These are phyloP conservation scores for Wickerhamiella sergipiensis DNA, from an alignment of 805 yeast species.

Conservation along the genomic window DNA sequence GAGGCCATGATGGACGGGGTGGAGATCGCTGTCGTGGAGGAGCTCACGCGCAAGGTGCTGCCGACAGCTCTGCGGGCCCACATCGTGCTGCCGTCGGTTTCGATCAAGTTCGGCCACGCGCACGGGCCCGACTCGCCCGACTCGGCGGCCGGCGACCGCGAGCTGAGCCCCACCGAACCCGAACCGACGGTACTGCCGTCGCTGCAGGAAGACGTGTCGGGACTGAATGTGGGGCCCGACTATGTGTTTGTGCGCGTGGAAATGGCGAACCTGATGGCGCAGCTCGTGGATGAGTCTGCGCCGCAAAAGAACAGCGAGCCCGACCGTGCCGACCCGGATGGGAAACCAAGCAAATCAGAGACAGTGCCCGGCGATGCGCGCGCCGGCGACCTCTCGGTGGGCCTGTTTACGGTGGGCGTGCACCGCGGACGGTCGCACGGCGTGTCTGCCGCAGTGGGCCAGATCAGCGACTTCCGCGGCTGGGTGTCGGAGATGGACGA, in stretches of 20 bases:
- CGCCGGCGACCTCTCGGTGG: neutral
- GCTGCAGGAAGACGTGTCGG: conserved; percentile 35
- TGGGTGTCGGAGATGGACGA: neutral
- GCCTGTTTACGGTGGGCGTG: neutral
- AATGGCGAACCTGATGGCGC: neutral
- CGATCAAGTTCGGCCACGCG: conserved; percentile 26
- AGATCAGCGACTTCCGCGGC: neutral
- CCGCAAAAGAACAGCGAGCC: no score
- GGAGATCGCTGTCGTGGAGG: conserved; percentile 43
- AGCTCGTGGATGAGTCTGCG: neutral
- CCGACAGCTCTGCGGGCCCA: conserved; percentile 3
- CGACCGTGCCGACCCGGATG: no score
- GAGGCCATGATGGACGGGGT: conserved; percentile 46
- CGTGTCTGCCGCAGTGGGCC: neutral
- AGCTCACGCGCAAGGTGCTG: conserved; percentile 22
- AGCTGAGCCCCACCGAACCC: conserved; percentile 64
- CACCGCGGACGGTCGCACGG: neutral
- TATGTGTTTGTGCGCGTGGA: neutral
- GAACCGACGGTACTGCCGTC: conserved; percentile 92
- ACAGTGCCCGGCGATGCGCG: neutral
- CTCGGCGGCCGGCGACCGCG: conserved; percentile 26
- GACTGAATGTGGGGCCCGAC: neutral
- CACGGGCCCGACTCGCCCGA: no score
- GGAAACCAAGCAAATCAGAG: no score
- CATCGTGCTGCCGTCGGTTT: conserved; percentile 34